Evolutionary conservation across 139 green algal genomes (phyloP), one percentile per base, ranked within the genome.

Genomic region (Chlorella ohadii): DNA sequence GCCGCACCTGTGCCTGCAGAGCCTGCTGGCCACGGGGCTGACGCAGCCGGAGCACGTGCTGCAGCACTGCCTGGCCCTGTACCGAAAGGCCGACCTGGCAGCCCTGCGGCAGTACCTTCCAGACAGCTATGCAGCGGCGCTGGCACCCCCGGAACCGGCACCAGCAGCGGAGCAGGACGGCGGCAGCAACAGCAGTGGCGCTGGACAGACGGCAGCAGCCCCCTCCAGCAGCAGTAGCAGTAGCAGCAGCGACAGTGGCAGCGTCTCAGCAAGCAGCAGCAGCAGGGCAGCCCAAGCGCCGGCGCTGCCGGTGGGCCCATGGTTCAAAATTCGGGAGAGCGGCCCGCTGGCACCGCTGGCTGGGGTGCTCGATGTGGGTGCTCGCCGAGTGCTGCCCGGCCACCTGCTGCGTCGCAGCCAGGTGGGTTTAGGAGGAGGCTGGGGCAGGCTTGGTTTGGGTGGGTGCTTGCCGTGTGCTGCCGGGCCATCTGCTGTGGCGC

Each of bases 361-460:
- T 12, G 79, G 79, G 1, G 79, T 85, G 16, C 33, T 90, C 6
- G 82, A 87, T 64, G 81, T 85, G 11, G 86, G 82, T 19, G 76
- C 76, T 5, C 56, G 76, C 36, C 76, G 76, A 6, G 76, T 82
- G 76, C 76, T 82, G 57, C 76, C 76, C 27, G 47, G 74, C 7
- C 87, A 95, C 86, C 87, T 96, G 64, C 86, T 95, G 72, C 81
- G 92, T 2, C 86, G 92, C 67, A 90, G 87, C 75, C 84, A 87
- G 51, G 51, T 59, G 51, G 2, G 33, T 7, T 20, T 51, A 16
- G 44, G 44, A 51, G 6, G 44, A 51, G 44, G 7, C 7, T 9
- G 44, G 7, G 6, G 44, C 44, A 51, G 44, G 44, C 44, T 51
- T n/a, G n/a, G n/a, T n/a, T n/a, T n/a, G n/a, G n/a, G n/a, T n/a